phyloP scores from a whole-genome alignment of 208 protist species.

The Crithidia fasciculata region DNA sequence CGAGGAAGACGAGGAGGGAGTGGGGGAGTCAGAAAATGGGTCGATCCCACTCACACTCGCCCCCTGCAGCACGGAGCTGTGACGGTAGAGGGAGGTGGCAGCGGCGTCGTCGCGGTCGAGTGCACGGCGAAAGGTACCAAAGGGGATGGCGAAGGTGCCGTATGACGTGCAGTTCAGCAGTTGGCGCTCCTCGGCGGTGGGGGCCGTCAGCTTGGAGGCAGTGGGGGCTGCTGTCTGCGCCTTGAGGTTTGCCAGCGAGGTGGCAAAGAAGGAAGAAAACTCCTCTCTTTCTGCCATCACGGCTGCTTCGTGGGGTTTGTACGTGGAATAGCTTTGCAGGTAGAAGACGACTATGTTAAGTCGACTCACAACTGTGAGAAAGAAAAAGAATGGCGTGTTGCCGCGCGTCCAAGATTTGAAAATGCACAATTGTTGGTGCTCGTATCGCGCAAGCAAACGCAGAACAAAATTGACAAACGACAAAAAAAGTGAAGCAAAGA shows the following conservation, averaged over 20 bases:
- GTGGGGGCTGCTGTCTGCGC: not conserved
- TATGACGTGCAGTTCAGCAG: constrained; percentile 3
- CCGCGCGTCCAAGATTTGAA: too few relatives aligned
- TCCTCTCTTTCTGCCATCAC: not conserved
- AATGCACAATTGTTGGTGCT: too few relatives aligned
- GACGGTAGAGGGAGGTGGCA: constrained; percentile 5
- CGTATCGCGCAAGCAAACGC: too few relatives aligned
- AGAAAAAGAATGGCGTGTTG: not conserved
- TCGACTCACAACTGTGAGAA: not conserved
- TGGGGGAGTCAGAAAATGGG: not conserved
- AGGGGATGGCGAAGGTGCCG: constrained; percentile 17
- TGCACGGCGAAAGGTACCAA: constrained; percentile 1
- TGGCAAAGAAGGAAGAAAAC: constrained; percentile 11
- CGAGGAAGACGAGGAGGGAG: not conserved
- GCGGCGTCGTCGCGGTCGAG: too few relatives aligned
- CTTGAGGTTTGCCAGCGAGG: constrained; percentile 9
- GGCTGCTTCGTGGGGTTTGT: not conserved
- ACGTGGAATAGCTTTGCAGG: not conserved
- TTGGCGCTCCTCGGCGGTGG: constrained; percentile 1
- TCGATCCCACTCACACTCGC: not conserved
- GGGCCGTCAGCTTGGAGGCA: not conserved
- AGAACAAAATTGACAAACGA: too few relatives aligned
- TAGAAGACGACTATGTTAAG: not conserved
- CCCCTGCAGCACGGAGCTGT: not conserved
- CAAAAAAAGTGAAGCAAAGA: too few relatives aligned